Evolutionary conservation across 1,284 basidiomycete species (phyloP).

Genomic region (Malassezia psittaci): DNA sequence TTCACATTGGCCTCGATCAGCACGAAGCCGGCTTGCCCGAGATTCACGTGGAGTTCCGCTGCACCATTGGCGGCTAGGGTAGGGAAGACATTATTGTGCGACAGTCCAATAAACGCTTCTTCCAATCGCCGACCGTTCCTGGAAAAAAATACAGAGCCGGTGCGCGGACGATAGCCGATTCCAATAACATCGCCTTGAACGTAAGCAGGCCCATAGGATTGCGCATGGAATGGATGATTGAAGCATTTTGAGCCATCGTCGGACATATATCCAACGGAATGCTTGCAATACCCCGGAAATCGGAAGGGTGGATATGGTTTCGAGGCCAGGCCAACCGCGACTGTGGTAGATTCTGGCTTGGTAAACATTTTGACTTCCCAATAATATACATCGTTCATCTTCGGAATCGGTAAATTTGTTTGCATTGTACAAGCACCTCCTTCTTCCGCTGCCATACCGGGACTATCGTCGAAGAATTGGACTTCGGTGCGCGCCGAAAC

Average conservation of each 20-base stretch:
- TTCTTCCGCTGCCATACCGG: constrained; percentile 45
- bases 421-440: constrained; percentile 44
- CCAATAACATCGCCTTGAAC: constrained; percentile 62
- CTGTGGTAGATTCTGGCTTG: constrained; percentile 39
- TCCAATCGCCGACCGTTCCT: constrained; percentile 44
- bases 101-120: constrained; percentile 44
- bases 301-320: constrained; percentile 47
- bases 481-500: constrained; percentile 46
- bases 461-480: constrained; percentile 43
- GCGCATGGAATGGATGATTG: constrained; percentile 86
- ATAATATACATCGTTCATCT: constrained; percentile 48
- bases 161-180: constrained; percentile 42
- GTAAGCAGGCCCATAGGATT: constrained; percentile 71
- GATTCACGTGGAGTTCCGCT: constrained; percentile 44
- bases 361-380: constrained; percentile 48
- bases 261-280: constrained; percentile 92
- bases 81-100: constrained; percentile 44
- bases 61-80: constrained; percentile 43
- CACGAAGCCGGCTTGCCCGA: constrained; percentile 47
- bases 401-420: constrained; percentile 45
- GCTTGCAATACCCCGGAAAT: constrained; percentile 61
- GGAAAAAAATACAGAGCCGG: constrained; percentile 46
- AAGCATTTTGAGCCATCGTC: constrained; percentile 86
- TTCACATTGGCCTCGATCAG: constrained; percentile 48
- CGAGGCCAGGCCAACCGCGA: constrained; percentile 41